Evolutionary conservation across 148 eudicot genomes (phyloP), one percentile per base, ranked within the genome.

Genomic region (Arbutus unedo): DNA sequence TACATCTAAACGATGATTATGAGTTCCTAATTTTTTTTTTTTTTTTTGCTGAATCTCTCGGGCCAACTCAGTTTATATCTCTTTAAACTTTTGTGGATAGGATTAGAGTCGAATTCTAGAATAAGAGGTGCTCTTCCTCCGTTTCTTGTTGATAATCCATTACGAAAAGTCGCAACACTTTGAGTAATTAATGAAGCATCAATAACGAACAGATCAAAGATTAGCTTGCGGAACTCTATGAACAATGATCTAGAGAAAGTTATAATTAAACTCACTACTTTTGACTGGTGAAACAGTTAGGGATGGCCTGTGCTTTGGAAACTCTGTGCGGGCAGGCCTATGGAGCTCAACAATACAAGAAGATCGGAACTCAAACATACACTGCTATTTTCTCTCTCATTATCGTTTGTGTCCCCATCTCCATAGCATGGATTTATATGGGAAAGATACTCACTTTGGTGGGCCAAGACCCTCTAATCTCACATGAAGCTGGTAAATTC

Each of bases 271-370:
- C 13, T 54, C 18, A 38, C 16, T 7, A 38, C 50, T 83, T 50
- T 80, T n/a, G 53, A 44, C 38, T 45, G 85, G 73, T n/a, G n/a
- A 54, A 80, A 87, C 92, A 94, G 96, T 56, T 89, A 23, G 98
- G 98, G 10, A 88, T 95, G 96, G 91, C 92, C 48, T 87, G 90
- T 85, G 98, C 91, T 59, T 82, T 95, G 78, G 98, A 95, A 85
- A 95, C 98, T 47, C 81, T 93, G 53, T 89, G 98, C 23, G 98
- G 98, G 25, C 97, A 95, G 83, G 92, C 98, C 25, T 93, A 85
- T 87, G 98, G 98, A 74, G 98, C 98, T 62, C 74, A 89, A 23
- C 98, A 93, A 79, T 93, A 92, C 85, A 77, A 85, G 71, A 95
- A 91, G 81, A 67, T 93, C n/a, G 98, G 98, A 81, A 95, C 93